Evolutionary conservation across 257 asterid genomes (phyloP).

Genomic region (Cynanchum wilfordii): DNA sequence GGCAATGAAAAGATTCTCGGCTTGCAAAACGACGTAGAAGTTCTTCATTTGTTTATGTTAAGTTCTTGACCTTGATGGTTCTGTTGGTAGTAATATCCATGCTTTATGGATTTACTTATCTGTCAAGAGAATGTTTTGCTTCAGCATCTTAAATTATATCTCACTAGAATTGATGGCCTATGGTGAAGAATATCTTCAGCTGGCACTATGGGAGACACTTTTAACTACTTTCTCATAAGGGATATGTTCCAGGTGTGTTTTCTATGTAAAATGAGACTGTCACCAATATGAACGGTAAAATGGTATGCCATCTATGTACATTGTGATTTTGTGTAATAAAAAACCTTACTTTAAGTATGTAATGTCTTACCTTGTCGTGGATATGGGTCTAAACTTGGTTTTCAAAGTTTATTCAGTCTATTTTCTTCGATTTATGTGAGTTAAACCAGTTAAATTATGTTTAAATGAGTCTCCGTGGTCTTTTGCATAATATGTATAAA

Average conservation of each 20-base stretch:
- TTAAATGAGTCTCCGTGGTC: not conserved
- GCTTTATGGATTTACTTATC: not conserved
- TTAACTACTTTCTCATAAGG: conserved; percentile 49
- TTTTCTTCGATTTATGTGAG: not conserved
- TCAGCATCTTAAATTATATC: conserved; percentile 84
- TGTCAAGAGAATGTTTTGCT: conserved; percentile 23
- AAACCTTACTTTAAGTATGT: too few species aligned
- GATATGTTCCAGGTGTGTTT: conserved; percentile 67
- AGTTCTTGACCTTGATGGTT: not conserved
- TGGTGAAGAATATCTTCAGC: conserved; percentile 70
- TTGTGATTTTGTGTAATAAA: not conserved
- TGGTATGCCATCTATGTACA: not conserved
- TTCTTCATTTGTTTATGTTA: not conserved
- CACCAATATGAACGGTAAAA: too few species aligned
- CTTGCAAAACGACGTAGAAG: not conserved
- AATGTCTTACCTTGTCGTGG: not conserved
- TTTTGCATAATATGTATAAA: not conserved
- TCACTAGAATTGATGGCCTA: conserved; percentile 86
- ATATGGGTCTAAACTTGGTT: not conserved
- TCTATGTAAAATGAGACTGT: not conserved
- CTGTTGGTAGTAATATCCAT: not conserved
- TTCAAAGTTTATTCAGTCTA: not conserved
- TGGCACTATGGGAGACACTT: conserved; percentile 36
- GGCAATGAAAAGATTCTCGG: not conserved
- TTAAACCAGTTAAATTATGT: not conserved